A percentile compares a stretch with the other conserved stretches of the same genome.
Evolutionary conservation across 768 basidiomycete species (phyloP).

Genomic region (Trametes cubensis): DNA sequence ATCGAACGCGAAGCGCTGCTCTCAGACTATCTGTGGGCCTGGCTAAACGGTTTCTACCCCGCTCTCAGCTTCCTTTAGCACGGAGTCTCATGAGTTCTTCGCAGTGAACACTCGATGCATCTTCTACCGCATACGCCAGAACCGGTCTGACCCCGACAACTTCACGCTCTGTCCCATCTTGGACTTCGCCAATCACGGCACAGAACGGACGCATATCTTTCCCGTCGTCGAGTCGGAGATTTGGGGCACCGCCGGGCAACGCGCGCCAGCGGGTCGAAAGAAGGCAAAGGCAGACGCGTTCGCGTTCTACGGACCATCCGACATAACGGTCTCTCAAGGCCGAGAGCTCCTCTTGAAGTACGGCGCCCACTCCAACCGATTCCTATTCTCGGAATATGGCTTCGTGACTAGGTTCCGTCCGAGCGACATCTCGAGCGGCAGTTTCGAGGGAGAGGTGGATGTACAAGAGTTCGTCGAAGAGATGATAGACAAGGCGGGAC

Average conservation of each 20-base stretch:
- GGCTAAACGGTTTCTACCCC: conserved; percentile 73
- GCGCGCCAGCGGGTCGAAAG: conserved; percentile 43
- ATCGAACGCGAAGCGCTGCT: conserved; percentile 7
- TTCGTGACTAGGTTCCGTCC: conserved; percentile 57
- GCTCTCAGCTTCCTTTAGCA: neutral
- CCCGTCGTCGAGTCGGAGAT: conserved; percentile 41
- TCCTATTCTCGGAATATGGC: conserved; percentile 88
- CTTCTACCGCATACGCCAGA: conserved; percentile 59
- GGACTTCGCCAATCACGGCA: conserved; percentile 86
- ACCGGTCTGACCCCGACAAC: conserved; percentile 65
- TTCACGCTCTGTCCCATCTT: conserved; percentile 86
- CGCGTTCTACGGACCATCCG: conserved; percentile 45
- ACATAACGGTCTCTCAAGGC: conserved; percentile 44
- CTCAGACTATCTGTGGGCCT: conserved; percentile 76
- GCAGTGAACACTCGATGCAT: conserved; percentile 93
- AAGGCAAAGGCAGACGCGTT: conserved; percentile 40
- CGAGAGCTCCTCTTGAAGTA: conserved; percentile 81
- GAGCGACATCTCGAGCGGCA: conserved; percentile 33
- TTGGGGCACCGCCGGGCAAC: conserved; percentile 38
- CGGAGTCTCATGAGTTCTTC: conserved; percentile 11
- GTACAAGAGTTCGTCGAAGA: conserved; percentile 56
- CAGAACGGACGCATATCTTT: conserved; percentile 44
- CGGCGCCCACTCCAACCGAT: conserved; percentile 76
- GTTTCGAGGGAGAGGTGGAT: conserved; percentile 58
- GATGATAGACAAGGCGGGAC: conserved; percentile 49